phyloP scores from a whole-genome alignment of 2,329 filamentous ascomycete genomes.

The Colletotrichum siamense region DNA sequence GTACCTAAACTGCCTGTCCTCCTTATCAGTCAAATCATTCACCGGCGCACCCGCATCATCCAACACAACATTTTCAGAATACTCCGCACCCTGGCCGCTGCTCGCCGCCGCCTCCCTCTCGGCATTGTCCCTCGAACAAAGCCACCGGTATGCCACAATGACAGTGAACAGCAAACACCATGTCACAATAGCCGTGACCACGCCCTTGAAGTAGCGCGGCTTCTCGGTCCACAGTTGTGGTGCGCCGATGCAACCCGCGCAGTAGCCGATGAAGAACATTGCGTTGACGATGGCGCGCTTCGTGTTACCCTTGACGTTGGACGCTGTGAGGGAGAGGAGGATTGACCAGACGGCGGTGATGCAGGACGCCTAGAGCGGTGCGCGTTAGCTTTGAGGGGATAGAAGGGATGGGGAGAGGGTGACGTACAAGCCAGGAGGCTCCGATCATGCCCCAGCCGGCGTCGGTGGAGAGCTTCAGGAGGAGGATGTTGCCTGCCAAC shows the following conservation, averaged over 20 bases:
- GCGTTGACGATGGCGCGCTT: constrained; percentile 51
- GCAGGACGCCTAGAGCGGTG: constrained; percentile 34
- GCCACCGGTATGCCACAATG: constrained; percentile 35
- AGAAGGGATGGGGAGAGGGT: not conserved
- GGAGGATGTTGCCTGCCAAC: constrained; percentile 47
- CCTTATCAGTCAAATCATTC: constrained; percentile 39
- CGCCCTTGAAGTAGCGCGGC: constrained; percentile 50
- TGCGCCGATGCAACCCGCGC: constrained; percentile 48
- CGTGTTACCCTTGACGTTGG: constrained; percentile 57
- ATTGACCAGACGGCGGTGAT: constrained; percentile 48
- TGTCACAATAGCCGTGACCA: constrained; percentile 48
- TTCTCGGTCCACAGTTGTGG: constrained; percentile 54
- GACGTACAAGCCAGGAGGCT: constrained; percentile 47
- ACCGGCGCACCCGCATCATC: constrained; percentile 29
- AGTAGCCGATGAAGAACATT: constrained; percentile 57
- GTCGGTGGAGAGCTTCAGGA: constrained; percentile 43
- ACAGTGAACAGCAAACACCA: constrained; percentile 44
- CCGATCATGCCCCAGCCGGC: constrained; percentile 53
- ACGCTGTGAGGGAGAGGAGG: constrained; percentile 48
- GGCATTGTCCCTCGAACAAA: constrained; percentile 40
- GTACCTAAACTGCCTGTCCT: constrained; percentile 39
- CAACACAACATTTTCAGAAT: constrained; percentile 13
- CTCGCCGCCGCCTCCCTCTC: constrained; percentile 23
- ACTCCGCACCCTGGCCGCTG: not conserved
- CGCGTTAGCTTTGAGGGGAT: not conserved